Percentiles rank a stretch among this genome's conserved stretches.
phyloP scores from a whole-genome alignment of 2,329 filamentous ascomycete species.

The Hysterium pulicare region DNA sequence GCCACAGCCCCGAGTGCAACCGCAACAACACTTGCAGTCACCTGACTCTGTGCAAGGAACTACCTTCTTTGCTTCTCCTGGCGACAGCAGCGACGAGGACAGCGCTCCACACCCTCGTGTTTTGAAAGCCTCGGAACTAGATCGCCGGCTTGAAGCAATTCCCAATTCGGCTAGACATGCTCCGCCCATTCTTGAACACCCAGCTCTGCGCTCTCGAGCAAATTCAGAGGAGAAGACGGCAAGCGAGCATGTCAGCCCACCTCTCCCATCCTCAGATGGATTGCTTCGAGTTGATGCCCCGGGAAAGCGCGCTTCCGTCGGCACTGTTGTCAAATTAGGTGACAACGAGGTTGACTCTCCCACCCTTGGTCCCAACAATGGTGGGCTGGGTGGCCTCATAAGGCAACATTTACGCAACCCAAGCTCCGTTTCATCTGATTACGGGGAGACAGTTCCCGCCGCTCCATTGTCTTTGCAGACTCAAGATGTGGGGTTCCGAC shows the following conservation, averaged over 20 bases:
- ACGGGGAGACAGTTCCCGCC: slow-evolving; percentile 37
- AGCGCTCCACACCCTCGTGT: slow-evolving; percentile 13
- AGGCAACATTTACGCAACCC: slow-evolving; percentile 78
- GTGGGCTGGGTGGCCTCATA: slow-evolving; percentile 75
- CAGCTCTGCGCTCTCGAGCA: slow-evolving; percentile 32
- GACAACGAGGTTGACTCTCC: slow-evolving; percentile 64
- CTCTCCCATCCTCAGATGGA: slow-evolving; percentile 3
- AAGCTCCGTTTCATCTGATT: slow-evolving; percentile 79
- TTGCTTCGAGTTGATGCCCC: slow-evolving; percentile 10
- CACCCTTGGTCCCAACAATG: slow-evolving; percentile 64
- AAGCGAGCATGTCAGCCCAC: slow-evolving; percentile 6
- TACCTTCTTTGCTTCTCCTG: slow-evolving; percentile 31
- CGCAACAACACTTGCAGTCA: slow-evolving; percentile 11
- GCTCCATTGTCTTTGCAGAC: slow-evolving; percentile 31
- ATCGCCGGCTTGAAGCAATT: slow-evolving; percentile 31
- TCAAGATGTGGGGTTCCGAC: slow-evolving; percentile 27
- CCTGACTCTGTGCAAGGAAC: slow-evolving; percentile 14
- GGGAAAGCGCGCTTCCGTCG: not conserved
- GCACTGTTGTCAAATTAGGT: slow-evolving; percentile 11
- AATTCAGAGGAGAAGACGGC: slow-evolving; percentile 18
- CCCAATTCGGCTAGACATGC: slow-evolving; percentile 25
- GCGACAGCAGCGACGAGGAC: slow-evolving; percentile 32
- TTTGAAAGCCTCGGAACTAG: slow-evolving; percentile 17
- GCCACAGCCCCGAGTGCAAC: slow-evolving; percentile 11
- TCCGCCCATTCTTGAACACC: slow-evolving; percentile 35